phyloP scores from a whole-genome alignment of 2,329 filamentous ascomycete genomes.

The Stemphylium beticola region DNA sequence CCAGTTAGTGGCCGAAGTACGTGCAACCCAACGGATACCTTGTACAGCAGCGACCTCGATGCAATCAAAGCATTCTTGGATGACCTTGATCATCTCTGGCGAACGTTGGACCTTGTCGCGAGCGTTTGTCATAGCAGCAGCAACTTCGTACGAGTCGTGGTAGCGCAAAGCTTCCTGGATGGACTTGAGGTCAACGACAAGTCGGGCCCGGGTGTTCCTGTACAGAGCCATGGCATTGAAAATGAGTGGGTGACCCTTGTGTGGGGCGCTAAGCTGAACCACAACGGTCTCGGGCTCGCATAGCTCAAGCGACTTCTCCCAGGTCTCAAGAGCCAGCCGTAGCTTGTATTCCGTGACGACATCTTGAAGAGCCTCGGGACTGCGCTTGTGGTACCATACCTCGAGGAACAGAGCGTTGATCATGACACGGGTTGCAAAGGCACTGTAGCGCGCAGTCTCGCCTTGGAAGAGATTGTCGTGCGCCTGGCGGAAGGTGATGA shows the following conservation, averaged over 20 bases:
- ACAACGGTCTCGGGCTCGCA: slow-evolving; percentile 90
- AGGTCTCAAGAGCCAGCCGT: slow-evolving; percentile 93
- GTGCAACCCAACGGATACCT: slow-evolving; percentile 97
- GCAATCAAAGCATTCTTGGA: slow-evolving; percentile 96
- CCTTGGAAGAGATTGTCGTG: slow-evolving; percentile 97
- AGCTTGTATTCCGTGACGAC: slow-evolving; percentile 99
- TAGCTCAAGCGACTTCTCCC: slow-evolving; percentile 93
- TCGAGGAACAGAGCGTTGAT: slow-evolving; percentile 98
- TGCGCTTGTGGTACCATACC: slow-evolving; percentile 99
- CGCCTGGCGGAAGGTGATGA: slow-evolving; percentile 88
- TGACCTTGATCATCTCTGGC: slow-evolving; percentile 97
- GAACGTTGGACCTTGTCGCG: slow-evolving; percentile 94
- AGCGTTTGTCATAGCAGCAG: slow-evolving; percentile 92
- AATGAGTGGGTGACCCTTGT: slow-evolving; percentile 93
- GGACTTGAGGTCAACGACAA: slow-evolving; percentile 93
- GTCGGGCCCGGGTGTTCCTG: slow-evolving; percentile 86
- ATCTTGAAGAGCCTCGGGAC: slow-evolving; percentile 94
- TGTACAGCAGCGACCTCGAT: slow-evolving; percentile 94
- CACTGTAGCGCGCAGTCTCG: slow-evolving; percentile 87
- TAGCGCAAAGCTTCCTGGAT: slow-evolving; percentile 97
- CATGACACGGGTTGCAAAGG: slow-evolving; percentile 96
- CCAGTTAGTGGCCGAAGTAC: slow-evolving; percentile 97
- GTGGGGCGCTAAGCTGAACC: slow-evolving; percentile 88
- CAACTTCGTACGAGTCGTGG: slow-evolving; percentile 96
- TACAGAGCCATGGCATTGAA: slow-evolving; percentile 99